Evolutionary conservation across 352 stramenopile genomes (phyloP).

Genomic region (Globisporangium takayamanum): DNA sequence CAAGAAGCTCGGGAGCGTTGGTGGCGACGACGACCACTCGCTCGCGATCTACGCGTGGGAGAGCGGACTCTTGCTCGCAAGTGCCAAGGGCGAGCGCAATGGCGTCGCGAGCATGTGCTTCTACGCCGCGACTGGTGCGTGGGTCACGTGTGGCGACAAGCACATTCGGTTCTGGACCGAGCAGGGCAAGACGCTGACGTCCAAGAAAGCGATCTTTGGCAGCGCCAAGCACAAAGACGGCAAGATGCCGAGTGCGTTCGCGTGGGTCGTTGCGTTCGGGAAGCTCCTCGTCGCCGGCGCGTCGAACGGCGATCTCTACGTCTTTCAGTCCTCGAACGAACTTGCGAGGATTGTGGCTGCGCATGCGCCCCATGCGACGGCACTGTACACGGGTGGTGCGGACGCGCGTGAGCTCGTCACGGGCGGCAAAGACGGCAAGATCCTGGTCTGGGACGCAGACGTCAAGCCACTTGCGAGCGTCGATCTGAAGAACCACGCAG

Average conservation of each 20-base stretch:
- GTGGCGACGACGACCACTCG: slow-evolving; percentile 79
- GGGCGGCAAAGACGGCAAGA: slow-evolving; percentile 81
- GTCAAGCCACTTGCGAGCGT: slow-evolving; percentile 35
- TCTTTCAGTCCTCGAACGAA: slow-evolving; percentile 51
- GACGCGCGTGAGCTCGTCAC: slow-evolving; percentile 61
- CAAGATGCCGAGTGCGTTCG: slow-evolving; percentile 40
- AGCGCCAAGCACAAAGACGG: slow-evolving; percentile 44
- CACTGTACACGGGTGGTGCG: slow-evolving; percentile 32
- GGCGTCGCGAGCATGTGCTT: slow-evolving; percentile 47
- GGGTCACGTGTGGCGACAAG: slow-evolving; percentile 68
- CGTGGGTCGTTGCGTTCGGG: slow-evolving; percentile 46
- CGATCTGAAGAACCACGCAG: slow-evolving; percentile 33
- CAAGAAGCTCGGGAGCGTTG: slow-evolving; percentile 59
- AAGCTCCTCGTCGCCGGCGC: slow-evolving; percentile 37
- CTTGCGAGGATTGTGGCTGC: slow-evolving; percentile 44
- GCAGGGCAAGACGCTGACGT: slow-evolving; percentile 59
- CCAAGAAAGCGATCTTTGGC: slow-evolving; percentile 68
- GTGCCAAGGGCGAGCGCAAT: slow-evolving; percentile 59
- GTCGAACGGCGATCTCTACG: slow-evolving; percentile 70
- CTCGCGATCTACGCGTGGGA: slow-evolving; percentile 80
- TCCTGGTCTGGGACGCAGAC: slow-evolving; percentile 80
- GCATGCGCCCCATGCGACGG: slow-evolving; percentile 37
- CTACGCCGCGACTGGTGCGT: slow-evolving; percentile 36
- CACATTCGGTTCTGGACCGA: slow-evolving; percentile 74
- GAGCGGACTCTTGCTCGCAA: slow-evolving; percentile 33